Evolutionary conservation across 2,329 filamentous ascomycete genomes (phyloP), one percentile per base, ranked within the genome.

Genomic region (Clonostachys rosea): DNA sequence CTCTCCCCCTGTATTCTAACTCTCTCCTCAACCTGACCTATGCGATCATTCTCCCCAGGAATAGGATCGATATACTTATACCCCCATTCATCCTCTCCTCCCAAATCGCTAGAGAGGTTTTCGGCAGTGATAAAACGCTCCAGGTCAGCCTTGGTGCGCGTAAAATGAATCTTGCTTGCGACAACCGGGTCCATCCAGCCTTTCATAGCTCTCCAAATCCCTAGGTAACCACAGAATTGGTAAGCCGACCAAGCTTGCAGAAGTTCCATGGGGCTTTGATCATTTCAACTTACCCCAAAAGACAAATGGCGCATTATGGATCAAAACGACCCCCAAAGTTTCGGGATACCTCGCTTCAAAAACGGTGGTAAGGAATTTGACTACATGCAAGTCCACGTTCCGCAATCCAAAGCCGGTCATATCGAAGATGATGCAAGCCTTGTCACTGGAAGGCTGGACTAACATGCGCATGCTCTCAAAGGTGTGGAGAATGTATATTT

Each of bases 331-430:
- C 39, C 84, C 86, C 3, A 90, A 70, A 1, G 81, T 86, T 61
- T 90, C 86, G 2, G 86, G 86, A 57, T 89, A 90, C 58, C 89
- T 87, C 44, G 86, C 85, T 67, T 90, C 86, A 56, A 90, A 87
- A 58, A 84, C 86, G 56, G 88, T 86, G 65, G 89, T 87, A 71
- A 90, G 86, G 67, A 89, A 89, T 55, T 87, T 89, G 44, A 89
- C 83, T 0, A 85, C 84, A 0, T 81, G 75, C 60, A 89, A 89
- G 63, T 90, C 86, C 75, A 89, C 88, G 65, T 89, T 89, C 10
- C 82, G 75, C 60, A 89, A 71, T 11, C 77, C 77, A 59, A 89
- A 89, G 50, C 79, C 74, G 9, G 77, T 84, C 78, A 89, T 84
- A 63, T 90, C 86, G 59, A 89, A 89, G 45, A 89, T 65, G 48